phyloP scores from a whole-genome alignment of 768 basidiomycete genomes.

The Auricularia sp. region DNA sequence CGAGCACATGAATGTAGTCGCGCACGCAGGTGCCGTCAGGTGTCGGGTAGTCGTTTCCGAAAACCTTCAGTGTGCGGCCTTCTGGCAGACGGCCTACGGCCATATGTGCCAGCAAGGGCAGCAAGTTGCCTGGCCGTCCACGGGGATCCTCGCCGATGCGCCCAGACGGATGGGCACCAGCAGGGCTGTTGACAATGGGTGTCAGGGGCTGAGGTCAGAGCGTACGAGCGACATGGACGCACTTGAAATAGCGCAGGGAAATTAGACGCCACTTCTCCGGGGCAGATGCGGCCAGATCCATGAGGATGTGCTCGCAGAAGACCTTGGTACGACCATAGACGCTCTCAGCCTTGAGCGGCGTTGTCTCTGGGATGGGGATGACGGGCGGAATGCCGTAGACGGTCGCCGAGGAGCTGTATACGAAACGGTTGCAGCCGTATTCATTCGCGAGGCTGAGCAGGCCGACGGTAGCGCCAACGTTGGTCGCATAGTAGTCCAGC shows the following conservation, averaged over 20 bases:
- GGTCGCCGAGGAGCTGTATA: constrained; percentile 97
- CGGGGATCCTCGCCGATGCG: constrained; percentile 93
- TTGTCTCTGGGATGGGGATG: constrained; percentile 91
- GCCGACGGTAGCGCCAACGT: constrained; percentile 79
- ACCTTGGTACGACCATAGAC: constrained; percentile 96
- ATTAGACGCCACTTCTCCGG: constrained; percentile 65
- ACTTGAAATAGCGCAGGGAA: constrained; percentile 97
- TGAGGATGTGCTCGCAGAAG: constrained; percentile 82
- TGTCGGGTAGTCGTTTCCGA: constrained; percentile 96
- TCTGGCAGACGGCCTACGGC: constrained; percentile 71
- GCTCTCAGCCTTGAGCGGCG: constrained; percentile 77
- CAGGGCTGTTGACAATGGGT: constrained; percentile 49
- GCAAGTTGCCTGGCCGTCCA: constrained; percentile 87
- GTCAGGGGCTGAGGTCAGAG: background rate
- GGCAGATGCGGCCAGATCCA: constrained; percentile 68
- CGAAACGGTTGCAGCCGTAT: constrained; percentile 74
- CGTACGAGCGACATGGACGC: constrained; percentile 14
- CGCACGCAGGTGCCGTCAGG: constrained; percentile 96
- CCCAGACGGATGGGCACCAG: constrained; percentile 96
- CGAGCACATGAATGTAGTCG: constrained; percentile 88
- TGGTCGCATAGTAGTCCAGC: constrained; percentile 86
- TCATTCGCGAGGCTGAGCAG: constrained; percentile 82
- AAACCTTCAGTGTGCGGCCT: constrained; percentile 62
- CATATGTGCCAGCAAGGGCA: constrained; percentile 91
- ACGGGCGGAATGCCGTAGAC: constrained; percentile 91